These are phyloP conservation scores for Spirogloea muscicola DNA, from an alignment of 139 green algal genomes.

Conservation along the genomic window DNA sequence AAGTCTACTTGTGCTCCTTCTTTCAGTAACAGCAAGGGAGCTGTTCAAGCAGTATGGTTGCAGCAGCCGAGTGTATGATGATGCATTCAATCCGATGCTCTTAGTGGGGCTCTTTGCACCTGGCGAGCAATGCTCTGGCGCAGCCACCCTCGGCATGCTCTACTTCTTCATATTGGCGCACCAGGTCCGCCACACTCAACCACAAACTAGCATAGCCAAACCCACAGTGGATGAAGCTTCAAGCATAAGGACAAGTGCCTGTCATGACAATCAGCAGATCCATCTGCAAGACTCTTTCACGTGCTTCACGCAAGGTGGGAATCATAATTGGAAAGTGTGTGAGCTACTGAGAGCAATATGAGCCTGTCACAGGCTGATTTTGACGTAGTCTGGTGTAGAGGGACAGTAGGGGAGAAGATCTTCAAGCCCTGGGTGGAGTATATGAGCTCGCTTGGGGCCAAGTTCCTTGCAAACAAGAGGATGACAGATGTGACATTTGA, in stretches of 20 bases:
- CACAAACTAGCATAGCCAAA: too few species aligned
- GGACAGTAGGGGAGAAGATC: constrained; percentile 43
- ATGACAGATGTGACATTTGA: constrained; percentile 28
- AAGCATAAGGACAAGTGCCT: too few species aligned
- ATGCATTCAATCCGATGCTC: constrained; percentile 46
- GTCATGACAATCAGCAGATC: too few species aligned
- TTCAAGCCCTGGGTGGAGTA: constrained; percentile 33
- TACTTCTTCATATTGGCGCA: constrained; percentile 47
- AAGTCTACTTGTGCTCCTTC: not conserved
- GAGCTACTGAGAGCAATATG: too few species aligned
- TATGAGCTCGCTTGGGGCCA: not conserved
- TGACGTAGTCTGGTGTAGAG: constrained; percentile 46
- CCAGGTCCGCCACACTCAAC: too few species aligned
- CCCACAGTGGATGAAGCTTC: too few species aligned
- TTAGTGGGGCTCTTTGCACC: constrained; percentile 44
- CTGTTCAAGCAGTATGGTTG: constrained; percentile 33
- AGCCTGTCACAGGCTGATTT: constrained; percentile 46
- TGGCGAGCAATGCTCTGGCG: constrained; percentile 36
- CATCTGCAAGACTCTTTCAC: too few species aligned
- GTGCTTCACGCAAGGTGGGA: too few species aligned
- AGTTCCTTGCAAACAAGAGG: constrained; percentile 14
- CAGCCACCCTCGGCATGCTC: constrained; percentile 35
- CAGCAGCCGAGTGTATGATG: constrained; percentile 23
- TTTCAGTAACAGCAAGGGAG: constrained; percentile 33
- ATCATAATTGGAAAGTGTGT: too few species aligned